These are phyloP conservation scores for Cladosporium sp. DNA, from an alignment of 2,329 filamentous ascomycete genomes.

Conservation along the genomic window DNA sequence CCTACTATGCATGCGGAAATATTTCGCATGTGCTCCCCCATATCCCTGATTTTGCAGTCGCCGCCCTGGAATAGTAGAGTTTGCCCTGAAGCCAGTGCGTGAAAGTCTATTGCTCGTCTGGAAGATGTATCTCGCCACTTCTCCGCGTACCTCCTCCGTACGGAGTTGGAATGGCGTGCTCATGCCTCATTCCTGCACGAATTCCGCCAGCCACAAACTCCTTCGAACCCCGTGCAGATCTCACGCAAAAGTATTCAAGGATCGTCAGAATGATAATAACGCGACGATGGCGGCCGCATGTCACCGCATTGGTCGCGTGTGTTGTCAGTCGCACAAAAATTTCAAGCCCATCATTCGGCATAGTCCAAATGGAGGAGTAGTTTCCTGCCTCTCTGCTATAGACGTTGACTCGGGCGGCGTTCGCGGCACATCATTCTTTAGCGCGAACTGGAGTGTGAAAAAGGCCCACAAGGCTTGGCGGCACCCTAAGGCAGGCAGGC, in stretches of 20 bases:
- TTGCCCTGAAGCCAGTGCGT: slow-evolving; percentile 7
- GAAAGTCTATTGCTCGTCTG: slow-evolving; percentile 3
- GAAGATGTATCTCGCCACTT: neutral
- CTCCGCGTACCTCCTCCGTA: neutral
- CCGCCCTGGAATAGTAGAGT: neutral
- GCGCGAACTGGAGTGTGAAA: neutral
- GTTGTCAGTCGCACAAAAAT: neutral
- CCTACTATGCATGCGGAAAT: slow-evolving; percentile 1
- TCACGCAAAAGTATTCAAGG: neutral
- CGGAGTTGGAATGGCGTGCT: slow-evolving; percentile 9
- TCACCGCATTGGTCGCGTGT: neutral
- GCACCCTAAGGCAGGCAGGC: slow-evolving; percentile 12
- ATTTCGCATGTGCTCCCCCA: neutral
- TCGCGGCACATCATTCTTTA: neutral
- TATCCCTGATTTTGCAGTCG: neutral
- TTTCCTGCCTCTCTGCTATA: neutral
- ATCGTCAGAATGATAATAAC: neutral
- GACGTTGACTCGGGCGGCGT: neutral
- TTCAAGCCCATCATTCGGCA: neutral
- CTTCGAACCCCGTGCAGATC: neutral
- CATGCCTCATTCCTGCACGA: slow-evolving; percentile 12
- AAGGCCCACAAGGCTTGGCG: slow-evolving; percentile 13
- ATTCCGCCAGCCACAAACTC: slow-evolving; percentile 1
- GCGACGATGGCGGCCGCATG: neutral
- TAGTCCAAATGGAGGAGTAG: neutral